These are phyloP conservation scores for Parathielavia appendiculata DNA, from an alignment of 495 filamentous ascomycete genomes.

Conservation along the genomic window DNA sequence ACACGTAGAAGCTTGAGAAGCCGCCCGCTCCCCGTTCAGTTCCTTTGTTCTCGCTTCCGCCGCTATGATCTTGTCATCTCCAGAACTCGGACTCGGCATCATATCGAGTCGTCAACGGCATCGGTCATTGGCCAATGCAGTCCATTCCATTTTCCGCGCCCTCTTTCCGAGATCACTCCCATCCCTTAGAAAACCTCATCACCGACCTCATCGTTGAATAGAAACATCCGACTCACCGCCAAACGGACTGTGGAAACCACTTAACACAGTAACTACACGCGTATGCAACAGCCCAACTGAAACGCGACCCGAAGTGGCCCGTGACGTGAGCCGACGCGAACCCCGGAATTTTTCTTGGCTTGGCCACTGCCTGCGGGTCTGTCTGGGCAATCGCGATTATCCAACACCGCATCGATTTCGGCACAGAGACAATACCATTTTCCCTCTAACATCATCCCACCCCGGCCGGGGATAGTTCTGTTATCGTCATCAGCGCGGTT, in stretches of 20 bases:
- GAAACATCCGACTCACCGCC: too few species aligned
- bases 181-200: too few species aligned
- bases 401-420: conserved; percentile 10
- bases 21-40: neutral
- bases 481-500: conserved; percentile 29
- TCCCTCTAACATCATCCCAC: conserved; percentile 9
- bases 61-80: neutral
- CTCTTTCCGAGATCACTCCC: too few species aligned
- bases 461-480: conserved; percentile 14
- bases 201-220: too few species aligned
- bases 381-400: conserved; percentile 8
- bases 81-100: too few species aligned
- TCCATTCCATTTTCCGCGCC: too few species aligned
- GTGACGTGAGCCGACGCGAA: conserved; percentile 20
- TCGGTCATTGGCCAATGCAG: too few species aligned
- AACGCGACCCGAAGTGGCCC: conserved; percentile 18
- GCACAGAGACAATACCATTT: neutral
- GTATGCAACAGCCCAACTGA: conserved; percentile 14
- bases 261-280: too few species aligned
- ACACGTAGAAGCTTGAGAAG: neutral
- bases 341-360: conserved; percentile 17
- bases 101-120: too few species aligned
- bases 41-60: neutral
- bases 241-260: conserved; percentile 15
- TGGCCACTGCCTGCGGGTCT: conserved; percentile 14